These are phyloP conservation scores for Salix koriyanagi DNA, from an alignment of 345 rosid species.

Conservation along the genomic window DNA sequence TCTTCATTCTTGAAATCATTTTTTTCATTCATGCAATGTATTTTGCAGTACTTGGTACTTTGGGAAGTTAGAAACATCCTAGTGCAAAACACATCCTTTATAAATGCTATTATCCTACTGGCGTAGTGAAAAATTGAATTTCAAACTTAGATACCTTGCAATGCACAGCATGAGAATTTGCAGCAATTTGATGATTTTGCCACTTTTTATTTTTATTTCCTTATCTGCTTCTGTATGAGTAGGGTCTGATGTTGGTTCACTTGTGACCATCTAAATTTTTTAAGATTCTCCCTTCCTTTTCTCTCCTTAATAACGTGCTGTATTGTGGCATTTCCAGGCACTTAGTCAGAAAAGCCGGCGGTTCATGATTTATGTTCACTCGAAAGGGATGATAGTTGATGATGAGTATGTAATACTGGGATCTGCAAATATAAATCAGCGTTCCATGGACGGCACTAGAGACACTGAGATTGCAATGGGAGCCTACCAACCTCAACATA, in stretches of 20 bases:
- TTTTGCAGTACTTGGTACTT: background rate
- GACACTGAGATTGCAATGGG: slow-evolving; percentile 99
- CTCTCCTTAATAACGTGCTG: slow-evolving; percentile 8
- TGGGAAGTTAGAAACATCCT: background rate
- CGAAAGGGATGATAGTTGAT: slow-evolving; percentile 95
- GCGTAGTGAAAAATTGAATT: background rate
- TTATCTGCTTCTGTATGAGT: background rate
- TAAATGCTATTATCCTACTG: background rate
- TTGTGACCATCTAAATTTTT: background rate
- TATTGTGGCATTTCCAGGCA: slow-evolving; percentile 39
- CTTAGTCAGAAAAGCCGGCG: slow-evolving; percentile 57
- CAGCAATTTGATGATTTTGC: background rate
- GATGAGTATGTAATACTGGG: slow-evolving; percentile 84
- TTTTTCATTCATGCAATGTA: background rate
- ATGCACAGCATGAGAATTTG: background rate
- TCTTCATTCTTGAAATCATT: slow-evolving; percentile 1
- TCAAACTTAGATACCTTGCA: background rate
- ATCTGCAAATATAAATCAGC: slow-evolving; percentile 95
- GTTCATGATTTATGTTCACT: slow-evolving; percentile 94
- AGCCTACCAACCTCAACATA: slow-evolving; percentile 87
- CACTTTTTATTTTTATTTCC: background rate
- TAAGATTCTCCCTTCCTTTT: background rate
- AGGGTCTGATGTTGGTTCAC: background rate
- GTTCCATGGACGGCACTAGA: slow-evolving; percentile 94
- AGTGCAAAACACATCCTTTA: background rate